A percentile compares a stretch with the other conserved stretches of the same genome.
Evolutionary conservation across 441 rosid genomes (phyloP).

Genomic region (Bruguiera hainesii): DNA sequence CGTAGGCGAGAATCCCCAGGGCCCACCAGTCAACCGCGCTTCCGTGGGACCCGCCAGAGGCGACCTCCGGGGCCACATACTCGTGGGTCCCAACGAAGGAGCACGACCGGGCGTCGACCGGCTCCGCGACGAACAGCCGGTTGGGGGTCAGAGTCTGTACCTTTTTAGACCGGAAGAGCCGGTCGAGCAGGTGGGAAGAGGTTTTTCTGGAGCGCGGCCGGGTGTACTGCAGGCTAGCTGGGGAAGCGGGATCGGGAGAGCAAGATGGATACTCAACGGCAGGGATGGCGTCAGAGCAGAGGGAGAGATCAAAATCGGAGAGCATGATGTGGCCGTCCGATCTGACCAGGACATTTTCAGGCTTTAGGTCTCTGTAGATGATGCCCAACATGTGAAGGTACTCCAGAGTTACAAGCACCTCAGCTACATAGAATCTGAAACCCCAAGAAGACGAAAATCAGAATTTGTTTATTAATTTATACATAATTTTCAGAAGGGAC

Average conservation of each 20-base stretch:
- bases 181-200: constrained; percentile 44
- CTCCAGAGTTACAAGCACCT: constrained; percentile 79
- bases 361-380: constrained; percentile 88
- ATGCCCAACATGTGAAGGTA: constrained; percentile 76
- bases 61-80: constrained; percentile 81
- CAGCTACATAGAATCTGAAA: constrained; percentile 70
- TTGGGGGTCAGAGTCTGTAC: constrained; percentile 49
- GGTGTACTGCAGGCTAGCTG: constrained; percentile 9
- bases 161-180: constrained; percentile 49
- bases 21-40: constrained; percentile 98
- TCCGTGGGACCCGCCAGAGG: constrained; percentile 82
- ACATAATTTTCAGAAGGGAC: neutral
- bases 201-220: constrained; percentile 28
- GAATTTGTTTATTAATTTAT: neutral
- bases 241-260: constrained; percentile 26
- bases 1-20: constrained; percentile 72
- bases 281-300: constrained; percentile 64
- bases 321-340: constrained; percentile 81
- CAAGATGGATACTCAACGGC: constrained; percentile 22
- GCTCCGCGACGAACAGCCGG: constrained; percentile 68
- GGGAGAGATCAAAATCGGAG: constrained; percentile 90
- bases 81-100: constrained; percentile 96
- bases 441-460: neutral
- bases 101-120: constrained; percentile 55
- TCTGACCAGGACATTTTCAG: constrained; percentile 81